Evolutionary conservation across 495 filamentous ascomycete genomes (phyloP), one percentile per base, ranked within the genome.

Genomic region (Aspergillus nanangensis): DNA sequence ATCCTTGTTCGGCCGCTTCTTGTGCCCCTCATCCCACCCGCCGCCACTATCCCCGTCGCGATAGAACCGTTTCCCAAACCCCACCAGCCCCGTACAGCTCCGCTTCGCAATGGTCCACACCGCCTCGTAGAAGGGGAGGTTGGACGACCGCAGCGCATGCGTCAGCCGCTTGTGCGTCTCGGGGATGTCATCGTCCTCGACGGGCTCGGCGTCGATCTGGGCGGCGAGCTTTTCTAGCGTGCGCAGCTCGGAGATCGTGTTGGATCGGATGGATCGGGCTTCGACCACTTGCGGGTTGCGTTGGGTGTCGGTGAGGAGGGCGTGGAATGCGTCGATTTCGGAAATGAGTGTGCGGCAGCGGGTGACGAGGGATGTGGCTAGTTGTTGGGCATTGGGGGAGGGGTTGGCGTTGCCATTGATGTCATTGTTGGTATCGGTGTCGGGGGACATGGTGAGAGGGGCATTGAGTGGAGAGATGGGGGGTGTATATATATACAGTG

Each of bases 81-180:
- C 67, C 15, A 74, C 62, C n/a, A 83, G 37, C n/a, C 73, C 69
- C 25, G 48, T 50, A 53, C 71, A 77, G 18, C 64, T 68, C 5
- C 50, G 48, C 38, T 71, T 76, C 35, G 74, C 74, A 44, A 77
- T 67, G 7, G 55, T 56, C 79, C 79, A 83, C 2, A 83, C 71
- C 24, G 76, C 65, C 38, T 69, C 60, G 47, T 78, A 79, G 46
- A 80, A 82, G 0, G 75, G 70, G 23, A 83, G 35, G 64, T 83
- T 83, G 5, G 76, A 77, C 19, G 78, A 81, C 22, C 74, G 65
- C 46, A 82, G 51, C 14, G 70, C 68, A 54, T 81, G 77, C 29
- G 62, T 8, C 14, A 67, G 27, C 19, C 62, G 52, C 51, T 44
- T 48, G 20, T 63, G 61, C 0, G 45, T 19, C 11, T 63, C 59